These are phyloP conservation scores for Trichoderma parareesei DNA, from an alignment of 495 filamentous ascomycete genomes.

Conservation along the genomic window DNA sequence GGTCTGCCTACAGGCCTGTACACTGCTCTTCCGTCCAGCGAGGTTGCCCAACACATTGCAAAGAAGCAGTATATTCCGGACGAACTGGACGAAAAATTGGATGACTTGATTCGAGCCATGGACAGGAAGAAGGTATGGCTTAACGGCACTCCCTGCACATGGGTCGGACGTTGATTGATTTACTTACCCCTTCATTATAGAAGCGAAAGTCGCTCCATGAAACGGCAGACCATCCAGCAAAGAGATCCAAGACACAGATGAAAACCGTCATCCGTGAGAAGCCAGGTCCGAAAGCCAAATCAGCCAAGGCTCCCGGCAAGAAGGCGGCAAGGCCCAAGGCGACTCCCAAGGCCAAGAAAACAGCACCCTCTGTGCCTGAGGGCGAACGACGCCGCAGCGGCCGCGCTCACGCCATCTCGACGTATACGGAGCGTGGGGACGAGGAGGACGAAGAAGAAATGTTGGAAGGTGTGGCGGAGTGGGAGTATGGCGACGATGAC, in stretches of 20 bases:
- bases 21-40: constrained; percentile 60
- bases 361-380: constrained; percentile 20
- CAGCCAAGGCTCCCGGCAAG: constrained; percentile 15
- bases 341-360: constrained; percentile 28
- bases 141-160: neutral
- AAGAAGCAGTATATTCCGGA: constrained; percentile 76
- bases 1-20: constrained; percentile 74
- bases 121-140: constrained; percentile 47
- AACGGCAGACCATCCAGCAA: constrained; percentile 27
- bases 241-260: constrained; percentile 24
- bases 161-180: neutral
- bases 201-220: constrained; percentile 44
- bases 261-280: constrained; percentile 27
- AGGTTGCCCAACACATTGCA: constrained; percentile 72
- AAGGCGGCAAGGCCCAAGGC: constrained; percentile 21
- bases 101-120: constrained; percentile 49
- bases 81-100: constrained; percentile 68
- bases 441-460: constrained; percentile 50
- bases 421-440: constrained; percentile 44
- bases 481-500: constrained; percentile 38
- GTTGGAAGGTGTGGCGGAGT: constrained; percentile 45
- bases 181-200: constrained; percentile 15
- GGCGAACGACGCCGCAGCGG: constrained; percentile 44
- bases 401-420: constrained; percentile 31
- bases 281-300: constrained; percentile 17